Conservation (phyloP, 1,284 basidiomycete species). For the Laetiporus sulphureus region DNA sequence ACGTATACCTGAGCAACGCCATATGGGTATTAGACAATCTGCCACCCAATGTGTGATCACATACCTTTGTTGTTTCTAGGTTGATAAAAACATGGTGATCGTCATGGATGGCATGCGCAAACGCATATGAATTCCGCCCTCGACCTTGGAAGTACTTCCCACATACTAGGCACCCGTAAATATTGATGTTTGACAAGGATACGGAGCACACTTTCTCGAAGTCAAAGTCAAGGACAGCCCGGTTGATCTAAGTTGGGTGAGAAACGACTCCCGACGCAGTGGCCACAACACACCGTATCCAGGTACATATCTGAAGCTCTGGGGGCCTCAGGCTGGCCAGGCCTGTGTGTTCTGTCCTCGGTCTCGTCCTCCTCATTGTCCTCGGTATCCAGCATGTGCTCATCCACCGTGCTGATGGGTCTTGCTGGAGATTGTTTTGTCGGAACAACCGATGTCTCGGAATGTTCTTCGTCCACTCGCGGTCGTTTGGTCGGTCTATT, state of each 20-base stretch:
- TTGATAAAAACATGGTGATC: constrained; percentile 99
- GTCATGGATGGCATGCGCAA: constrained; percentile 95
- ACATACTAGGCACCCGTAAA: constrained; percentile 96
- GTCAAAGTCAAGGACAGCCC: constrained; percentile 91
- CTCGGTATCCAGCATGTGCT: neutral
- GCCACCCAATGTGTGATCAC: constrained; percentile 6
- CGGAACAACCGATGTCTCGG: too few species aligned
- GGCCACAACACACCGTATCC: constrained; percentile 55
- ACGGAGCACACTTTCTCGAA: constrained; percentile 99
- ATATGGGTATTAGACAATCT: constrained; percentile 11
- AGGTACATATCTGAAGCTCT: constrained; percentile 87
- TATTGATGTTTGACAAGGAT: constrained; percentile 93
- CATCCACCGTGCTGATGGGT: neutral
- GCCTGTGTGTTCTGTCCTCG: constrained; percentile 35
- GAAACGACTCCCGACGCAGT: neutral
- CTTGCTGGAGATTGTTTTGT: neutral
- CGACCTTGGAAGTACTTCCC: constrained; percentile 99
- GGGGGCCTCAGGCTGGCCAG: constrained; percentile 36
- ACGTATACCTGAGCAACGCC: constrained; percentile 75
- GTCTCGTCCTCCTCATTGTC: constrained; percentile 39
- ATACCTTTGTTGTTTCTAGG: constrained; percentile 84
- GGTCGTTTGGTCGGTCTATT: neutral
- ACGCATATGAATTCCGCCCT: constrained; percentile 90
- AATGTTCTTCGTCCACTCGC: neutral
- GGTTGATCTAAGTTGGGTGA: constrained; percentile 55